Percentiles rank a stretch among this genome's conserved stretches.
Conservation (phyloP, 495 filamentous ascomycete species). For the Penicillium canariense region DNA sequence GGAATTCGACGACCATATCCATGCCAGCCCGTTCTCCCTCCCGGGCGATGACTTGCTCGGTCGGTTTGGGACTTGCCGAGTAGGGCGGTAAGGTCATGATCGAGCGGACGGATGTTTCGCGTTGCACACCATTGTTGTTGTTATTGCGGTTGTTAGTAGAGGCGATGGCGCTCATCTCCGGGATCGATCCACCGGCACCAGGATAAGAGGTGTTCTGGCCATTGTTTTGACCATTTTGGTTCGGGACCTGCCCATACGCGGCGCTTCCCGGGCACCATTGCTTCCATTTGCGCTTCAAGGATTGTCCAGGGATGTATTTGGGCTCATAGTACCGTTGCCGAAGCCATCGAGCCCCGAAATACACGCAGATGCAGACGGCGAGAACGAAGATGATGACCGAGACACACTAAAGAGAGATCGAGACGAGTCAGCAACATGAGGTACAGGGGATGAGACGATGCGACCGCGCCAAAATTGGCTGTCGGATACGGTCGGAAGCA, state of each 20-base stretch:
- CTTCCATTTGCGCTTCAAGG: constrained; percentile 59
- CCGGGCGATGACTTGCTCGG: constrained; percentile 81
- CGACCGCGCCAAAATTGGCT: neutral
- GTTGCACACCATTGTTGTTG: constrained; percentile 55
- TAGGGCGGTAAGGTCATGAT: constrained; percentile 92
- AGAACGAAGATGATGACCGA: constrained; percentile 37
- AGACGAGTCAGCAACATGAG: constrained; percentile 4
- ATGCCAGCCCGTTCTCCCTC: constrained; percentile 92
- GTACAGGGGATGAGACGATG: neutral
- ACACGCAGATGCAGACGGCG: constrained; percentile 41
- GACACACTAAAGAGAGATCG: constrained; percentile 22
- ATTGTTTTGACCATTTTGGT: constrained; percentile 21
- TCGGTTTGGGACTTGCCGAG: constrained; percentile 61
- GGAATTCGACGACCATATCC: constrained; percentile 84
- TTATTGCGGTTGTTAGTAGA: constrained; percentile 1
- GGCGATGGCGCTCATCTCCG: constrained; percentile 30
- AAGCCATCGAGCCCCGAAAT: constrained; percentile 47
- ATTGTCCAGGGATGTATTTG: constrained; percentile 56
- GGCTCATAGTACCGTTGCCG: constrained; percentile 51
- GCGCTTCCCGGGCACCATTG: constrained; percentile 52
- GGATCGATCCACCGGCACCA: constrained; percentile 16
- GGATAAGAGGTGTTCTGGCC: constrained; percentile 26
- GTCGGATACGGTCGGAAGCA: constrained; percentile 12
- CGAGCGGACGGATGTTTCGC: constrained; percentile 82
- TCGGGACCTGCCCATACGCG: constrained; percentile 40